Evolutionary conservation across 441 rosid species (phyloP), one percentile per base, ranked within the genome.

Genomic region (Erodium moschatum): DNA sequence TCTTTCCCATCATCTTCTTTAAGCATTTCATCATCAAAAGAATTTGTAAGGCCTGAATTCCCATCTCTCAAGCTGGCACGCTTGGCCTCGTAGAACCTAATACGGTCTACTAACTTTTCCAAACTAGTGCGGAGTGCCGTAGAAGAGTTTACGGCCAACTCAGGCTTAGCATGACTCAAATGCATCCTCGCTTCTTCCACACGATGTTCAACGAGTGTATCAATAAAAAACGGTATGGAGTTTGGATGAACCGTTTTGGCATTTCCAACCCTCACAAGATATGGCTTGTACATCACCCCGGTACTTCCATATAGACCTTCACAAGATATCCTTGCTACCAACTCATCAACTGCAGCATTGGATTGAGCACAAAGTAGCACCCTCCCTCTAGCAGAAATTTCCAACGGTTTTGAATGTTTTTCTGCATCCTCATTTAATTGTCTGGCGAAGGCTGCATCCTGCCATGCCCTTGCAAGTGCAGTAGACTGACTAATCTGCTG

Each of bases 271-370:
- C 99, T 86, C 24, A 95, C 98, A 78, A 95, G 89, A 79, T 90
- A 91, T 29, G 99, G 99, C 78, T 85, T 89, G 83, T 86, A 95
- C 86, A 73, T 85, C 82, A 84, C 84, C 69, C 98, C 99, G 81
- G 92, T 92, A 71, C 83, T 70, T n/a, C 96, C 95, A 75, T 84
- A 84, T 44, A 95, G 95, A 48, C 99, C 97, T 78, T 85, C 85
- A 71, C 81, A 80, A 66, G 87, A 80, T 78, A 95, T 86, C 73
- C 99, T 87, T 62, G 96, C 87, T 66, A 95, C 97, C 79, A 95
- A 79, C 80, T 95, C 99, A 82, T 95, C 99, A 82, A 95, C 99
- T 48, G 99, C 99, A 67, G 99, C 99, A 85, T 95, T 95, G 73
- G 99, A 95, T 78, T 95, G 99, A 67, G 99, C 97, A 77, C 99